phyloP scores from a whole-genome alignment of 2,329 filamentous ascomycete genomes.

The Monilinia laxa region DNA sequence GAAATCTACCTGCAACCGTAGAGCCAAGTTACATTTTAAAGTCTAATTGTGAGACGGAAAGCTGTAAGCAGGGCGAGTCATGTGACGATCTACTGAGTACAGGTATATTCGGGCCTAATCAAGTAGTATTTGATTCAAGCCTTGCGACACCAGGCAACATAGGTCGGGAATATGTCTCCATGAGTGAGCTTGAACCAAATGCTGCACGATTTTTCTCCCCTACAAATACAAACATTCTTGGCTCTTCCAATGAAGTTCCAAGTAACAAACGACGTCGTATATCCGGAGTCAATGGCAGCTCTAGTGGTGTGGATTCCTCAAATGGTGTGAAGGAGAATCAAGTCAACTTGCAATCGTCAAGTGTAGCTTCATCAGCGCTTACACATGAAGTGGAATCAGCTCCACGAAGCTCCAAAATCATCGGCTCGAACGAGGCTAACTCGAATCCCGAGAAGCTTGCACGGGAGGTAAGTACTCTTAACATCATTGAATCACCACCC shows the following conservation, averaged over 20 bases:
- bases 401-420: background rate
- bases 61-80: slow-evolving; percentile 1
- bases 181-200: slow-evolving; percentile 19
- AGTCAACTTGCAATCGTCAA: background rate
- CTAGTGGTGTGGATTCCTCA: background rate
- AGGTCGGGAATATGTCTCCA: slow-evolving; percentile 16
- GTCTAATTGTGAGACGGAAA: slow-evolving; percentile 7
- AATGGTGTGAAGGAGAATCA: background rate
- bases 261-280: slow-evolving; percentile 8
- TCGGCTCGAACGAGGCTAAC: background rate
- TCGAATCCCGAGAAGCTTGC: slow-evolving; percentile 5
- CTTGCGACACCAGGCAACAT: background rate
- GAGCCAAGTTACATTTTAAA: slow-evolving; percentile 21
- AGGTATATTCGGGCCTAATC: background rate
- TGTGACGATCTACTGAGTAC: slow-evolving; percentile 16
- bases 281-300: background rate
- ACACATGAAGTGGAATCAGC: background rate
- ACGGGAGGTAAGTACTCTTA: background rate
- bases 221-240: slow-evolving; percentile 10
- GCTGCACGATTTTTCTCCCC: slow-evolving; percentile 1
- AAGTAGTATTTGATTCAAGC: slow-evolving; percentile 7
- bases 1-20: slow-evolving; percentile 18
- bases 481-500: background rate
- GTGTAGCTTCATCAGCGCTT: background rate
- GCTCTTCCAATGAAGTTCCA: slow-evolving; percentile 4